phyloP scores from a whole-genome alignment of 192 early-diverging fungal species.

The Paraglomus occultum region DNA sequence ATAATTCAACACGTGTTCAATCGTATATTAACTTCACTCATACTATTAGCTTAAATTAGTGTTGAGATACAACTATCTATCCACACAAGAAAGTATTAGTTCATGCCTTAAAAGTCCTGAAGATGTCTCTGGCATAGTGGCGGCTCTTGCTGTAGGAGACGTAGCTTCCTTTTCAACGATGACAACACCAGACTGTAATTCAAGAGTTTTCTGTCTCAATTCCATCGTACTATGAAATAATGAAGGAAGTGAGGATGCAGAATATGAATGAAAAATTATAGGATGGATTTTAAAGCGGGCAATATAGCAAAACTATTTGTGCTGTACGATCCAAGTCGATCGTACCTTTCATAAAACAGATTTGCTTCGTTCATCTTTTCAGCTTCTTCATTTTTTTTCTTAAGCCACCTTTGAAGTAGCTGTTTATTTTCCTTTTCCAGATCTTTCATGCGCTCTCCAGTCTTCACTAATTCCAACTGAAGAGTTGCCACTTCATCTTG shows the following conservation, averaged over 20 bases:
- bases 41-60: too few relatives aligned
- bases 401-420: conserved; percentile 87
- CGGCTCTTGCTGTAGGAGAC: too few relatives aligned
- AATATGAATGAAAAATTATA: background rate
- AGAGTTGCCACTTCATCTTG: conserved; percentile 89
- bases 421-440: conserved; percentile 83
- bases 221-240: conserved; percentile 18
- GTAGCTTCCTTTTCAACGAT: conserved; percentile 27
- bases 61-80: too few relatives aligned
- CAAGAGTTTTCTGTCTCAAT: conserved; percentile 23
- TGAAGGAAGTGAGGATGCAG: background rate
- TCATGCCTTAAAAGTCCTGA: too few relatives aligned
- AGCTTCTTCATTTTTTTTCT: conserved; percentile 87
- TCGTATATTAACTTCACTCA: too few relatives aligned
- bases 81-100: too few relatives aligned
- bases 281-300: background rate
- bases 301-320: conserved; percentile 28
- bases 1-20: too few relatives aligned
- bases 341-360: conserved; percentile 78
- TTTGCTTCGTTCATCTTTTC: conserved; percentile 93
- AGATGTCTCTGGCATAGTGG: too few relatives aligned
- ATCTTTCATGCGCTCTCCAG: conserved; percentile 61
- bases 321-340: conserved; percentile 35
- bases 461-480: conserved; percentile 86
- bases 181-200: conserved; percentile 21